Evolutionary conservation across 192 early-diverging fungal genomes (phyloP).

Genomic region (Umbelopsis sp.): DNA sequence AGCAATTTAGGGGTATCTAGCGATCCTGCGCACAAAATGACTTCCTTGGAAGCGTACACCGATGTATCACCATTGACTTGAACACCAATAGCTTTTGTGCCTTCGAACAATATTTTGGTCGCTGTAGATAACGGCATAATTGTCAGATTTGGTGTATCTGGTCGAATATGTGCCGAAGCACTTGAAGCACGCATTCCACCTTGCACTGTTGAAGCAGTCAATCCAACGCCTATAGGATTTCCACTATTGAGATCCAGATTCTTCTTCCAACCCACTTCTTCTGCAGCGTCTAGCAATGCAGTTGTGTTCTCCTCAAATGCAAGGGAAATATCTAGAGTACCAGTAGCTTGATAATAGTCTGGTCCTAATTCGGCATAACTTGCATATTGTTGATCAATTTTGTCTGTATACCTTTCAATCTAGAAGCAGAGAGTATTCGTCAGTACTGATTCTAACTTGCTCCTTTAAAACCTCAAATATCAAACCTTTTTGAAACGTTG

Average conservation of each 20-base stretch:
- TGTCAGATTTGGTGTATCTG: neutral
- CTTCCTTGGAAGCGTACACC: slow-evolving; percentile 27
- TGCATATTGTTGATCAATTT: neutral
- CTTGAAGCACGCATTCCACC: neutral
- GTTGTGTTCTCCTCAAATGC: too few species aligned
- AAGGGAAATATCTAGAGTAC: too few species aligned
- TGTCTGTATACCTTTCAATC: neutral
- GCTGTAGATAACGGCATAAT: neutral
- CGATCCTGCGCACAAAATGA: slow-evolving; percentile 39
- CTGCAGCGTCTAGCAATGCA: too few species aligned
- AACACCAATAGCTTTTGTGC: neutral
- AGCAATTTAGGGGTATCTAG: slow-evolving; percentile 37
- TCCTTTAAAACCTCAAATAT: too few species aligned
- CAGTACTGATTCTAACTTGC: too few species aligned
- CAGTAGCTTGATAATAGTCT: neutral
- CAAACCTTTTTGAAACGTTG: slow-evolving; percentile 31
- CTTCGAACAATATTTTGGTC: neutral
- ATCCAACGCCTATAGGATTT: too few species aligned
- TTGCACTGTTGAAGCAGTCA: too few species aligned
- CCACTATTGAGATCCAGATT: too few species aligned
- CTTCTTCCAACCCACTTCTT: too few species aligned
- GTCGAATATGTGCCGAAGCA: neutral
- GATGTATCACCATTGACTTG: slow-evolving; percentile 10
- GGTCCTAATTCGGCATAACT: neutral
- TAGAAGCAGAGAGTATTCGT: neutral